phyloP scores from a whole-genome alignment of 345 rosid genomes.

The Tarenaya hassleriana region DNA sequence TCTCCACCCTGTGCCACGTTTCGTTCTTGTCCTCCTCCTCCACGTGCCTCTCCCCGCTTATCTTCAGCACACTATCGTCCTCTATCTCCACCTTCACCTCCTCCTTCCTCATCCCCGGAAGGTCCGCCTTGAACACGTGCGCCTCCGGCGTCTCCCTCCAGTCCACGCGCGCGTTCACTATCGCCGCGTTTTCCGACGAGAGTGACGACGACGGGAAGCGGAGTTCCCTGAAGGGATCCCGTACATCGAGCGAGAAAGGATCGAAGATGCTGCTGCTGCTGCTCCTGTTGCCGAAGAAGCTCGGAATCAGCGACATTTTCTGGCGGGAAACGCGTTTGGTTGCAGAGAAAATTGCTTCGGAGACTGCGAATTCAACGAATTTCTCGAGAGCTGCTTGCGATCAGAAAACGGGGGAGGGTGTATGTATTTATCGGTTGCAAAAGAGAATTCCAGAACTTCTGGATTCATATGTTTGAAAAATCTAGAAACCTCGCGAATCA shows the following conservation, averaged over 20 bases:
- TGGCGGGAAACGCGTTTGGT: not conserved
- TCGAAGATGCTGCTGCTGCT: constrained; percentile 17
- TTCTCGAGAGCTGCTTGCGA: too few species aligned
- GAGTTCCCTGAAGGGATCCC: constrained; percentile 22
- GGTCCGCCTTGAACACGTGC: constrained; percentile 37
- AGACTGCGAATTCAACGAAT: too few species aligned
- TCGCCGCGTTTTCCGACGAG: constrained; percentile 20
- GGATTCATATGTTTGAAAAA: not conserved
- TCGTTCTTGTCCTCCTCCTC: constrained; percentile 34
- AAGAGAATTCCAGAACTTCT: constrained; percentile 17
- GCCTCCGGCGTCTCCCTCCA: constrained; percentile 40
- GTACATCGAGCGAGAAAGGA: constrained; percentile 22
- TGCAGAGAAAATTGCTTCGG: not conserved
- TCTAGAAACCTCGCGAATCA: not conserved
- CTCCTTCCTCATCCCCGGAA: constrained; percentile 37
- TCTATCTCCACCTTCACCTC: constrained; percentile 39
- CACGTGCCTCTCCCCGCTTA: constrained; percentile 32
- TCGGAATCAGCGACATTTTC: constrained; percentile 24
- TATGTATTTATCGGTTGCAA: not conserved
- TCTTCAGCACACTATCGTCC: constrained; percentile 31
- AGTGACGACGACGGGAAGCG: not conserved
- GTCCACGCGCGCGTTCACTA: constrained; percentile 26
- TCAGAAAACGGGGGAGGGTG: not conserved
- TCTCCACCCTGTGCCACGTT: constrained; percentile 37
- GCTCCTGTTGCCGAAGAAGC: constrained; percentile 22